A percentile compares a stretch with the other conserved stretches of the same genome.
phyloP scores from a whole-genome alignment of 2,329 filamentous ascomycete species.

The Coleophoma crateriformis region DNA sequence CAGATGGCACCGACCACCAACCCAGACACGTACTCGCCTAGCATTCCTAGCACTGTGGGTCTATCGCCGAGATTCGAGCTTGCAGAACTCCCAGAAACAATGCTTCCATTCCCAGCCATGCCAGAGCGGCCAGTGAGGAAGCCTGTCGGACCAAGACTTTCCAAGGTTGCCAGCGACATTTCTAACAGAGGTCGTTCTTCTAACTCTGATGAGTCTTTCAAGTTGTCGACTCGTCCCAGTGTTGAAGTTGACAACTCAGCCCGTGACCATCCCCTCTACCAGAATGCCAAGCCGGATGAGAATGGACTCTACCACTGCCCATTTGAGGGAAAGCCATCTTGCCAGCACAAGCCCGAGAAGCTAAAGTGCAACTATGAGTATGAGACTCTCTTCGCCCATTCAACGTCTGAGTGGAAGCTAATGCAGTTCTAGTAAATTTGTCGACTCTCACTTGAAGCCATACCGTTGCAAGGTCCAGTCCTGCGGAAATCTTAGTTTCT shows the following conservation, averaged over 20 bases:
- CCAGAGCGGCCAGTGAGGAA: constrained; percentile 21
- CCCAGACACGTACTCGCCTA: constrained; percentile 20
- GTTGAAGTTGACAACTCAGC: constrained; percentile 33
- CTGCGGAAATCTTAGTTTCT: constrained; percentile 85
- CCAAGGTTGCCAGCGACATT: constrained; percentile 23
- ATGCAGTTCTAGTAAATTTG: constrained; percentile 69
- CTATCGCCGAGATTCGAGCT: neutral
- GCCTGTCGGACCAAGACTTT: constrained; percentile 21
- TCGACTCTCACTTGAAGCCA: constrained; percentile 94
- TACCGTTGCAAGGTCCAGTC: constrained; percentile 86
- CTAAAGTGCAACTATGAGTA: constrained; percentile 99
- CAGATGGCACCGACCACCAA: constrained; percentile 18
- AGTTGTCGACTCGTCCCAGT: constrained; percentile 21
- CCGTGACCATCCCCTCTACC: constrained; percentile 66
- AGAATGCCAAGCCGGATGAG: constrained; percentile 52
- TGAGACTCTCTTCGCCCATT: constrained; percentile 30
- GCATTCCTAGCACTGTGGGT: neutral
- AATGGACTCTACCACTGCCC: constrained; percentile 95
- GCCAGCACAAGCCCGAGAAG: constrained; percentile 89
- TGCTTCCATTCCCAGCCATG: constrained; percentile 21
- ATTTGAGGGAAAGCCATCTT: constrained; percentile 64
- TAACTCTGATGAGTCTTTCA: constrained; percentile 22
- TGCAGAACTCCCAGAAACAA: constrained; percentile 8
- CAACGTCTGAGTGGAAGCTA: constrained; percentile 13
- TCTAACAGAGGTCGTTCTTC: constrained; percentile 15